These are phyloP conservation scores for Pilasporangium apinafurcum DNA, from an alignment of 352 stramenopile species.

Conservation along the genomic window DNA sequence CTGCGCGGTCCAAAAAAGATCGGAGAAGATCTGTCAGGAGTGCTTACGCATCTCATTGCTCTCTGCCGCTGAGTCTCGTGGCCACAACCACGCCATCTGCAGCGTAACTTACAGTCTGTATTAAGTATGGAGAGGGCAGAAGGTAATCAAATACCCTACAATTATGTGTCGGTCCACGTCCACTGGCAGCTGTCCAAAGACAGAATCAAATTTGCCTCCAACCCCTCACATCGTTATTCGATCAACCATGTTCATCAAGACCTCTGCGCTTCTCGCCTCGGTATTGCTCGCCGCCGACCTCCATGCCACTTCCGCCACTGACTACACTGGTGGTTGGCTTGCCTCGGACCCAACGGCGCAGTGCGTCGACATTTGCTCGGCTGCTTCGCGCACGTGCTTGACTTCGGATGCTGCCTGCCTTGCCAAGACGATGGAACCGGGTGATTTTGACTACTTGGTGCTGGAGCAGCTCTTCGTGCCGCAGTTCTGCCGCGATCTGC, in stretches of 20 bases:
- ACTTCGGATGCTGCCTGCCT: constrained; percentile 38
- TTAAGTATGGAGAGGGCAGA: too few species aligned
- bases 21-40: too few species aligned
- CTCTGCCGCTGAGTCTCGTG: too few species aligned
- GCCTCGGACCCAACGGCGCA: constrained; percentile 21
- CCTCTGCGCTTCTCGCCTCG: constrained; percentile 2
- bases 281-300: background rate
- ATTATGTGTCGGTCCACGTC: too few species aligned
- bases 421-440: constrained; percentile 46
- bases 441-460: constrained; percentile 67
- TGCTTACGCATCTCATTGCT: too few species aligned
- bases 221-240: background rate
- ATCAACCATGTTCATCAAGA: constrained; percentile 8
- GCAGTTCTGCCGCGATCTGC: constrained; percentile 71
- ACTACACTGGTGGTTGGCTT: constrained; percentile 55
- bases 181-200: too few species aligned
- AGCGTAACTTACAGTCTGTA: too few species aligned
- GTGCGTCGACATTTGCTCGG: constrained; percentile 63
- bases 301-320: constrained; percentile 11
- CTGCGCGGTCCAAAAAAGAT: too few species aligned
- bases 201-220: too few species aligned
- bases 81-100: too few species aligned
- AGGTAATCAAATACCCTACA: too few species aligned
- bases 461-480: constrained; percentile 69
- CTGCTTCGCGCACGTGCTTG: constrained; percentile 44